Percentiles rank a stretch among this genome's conserved stretches.
Conservation (phyloP, 257 asterid species). For the Haberlea rhodopensis region DNA sequence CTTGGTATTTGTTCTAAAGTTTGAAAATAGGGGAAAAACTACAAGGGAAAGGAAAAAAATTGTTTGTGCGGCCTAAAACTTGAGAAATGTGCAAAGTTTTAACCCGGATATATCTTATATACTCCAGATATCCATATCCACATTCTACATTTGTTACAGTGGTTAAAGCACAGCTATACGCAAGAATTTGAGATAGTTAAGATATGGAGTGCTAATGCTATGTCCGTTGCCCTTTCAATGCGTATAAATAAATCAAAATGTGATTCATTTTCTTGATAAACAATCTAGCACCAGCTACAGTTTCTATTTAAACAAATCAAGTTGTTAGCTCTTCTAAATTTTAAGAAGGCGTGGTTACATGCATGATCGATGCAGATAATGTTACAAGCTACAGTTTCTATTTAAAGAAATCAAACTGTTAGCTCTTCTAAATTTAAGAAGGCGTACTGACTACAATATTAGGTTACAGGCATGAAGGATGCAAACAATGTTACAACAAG, state of each 20-base stretch:
- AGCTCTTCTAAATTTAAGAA: slow-evolving; percentile 18
- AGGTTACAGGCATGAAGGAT: neutral
- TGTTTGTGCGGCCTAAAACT: too few species aligned
- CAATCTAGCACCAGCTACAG: neutral
- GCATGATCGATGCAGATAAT: slow-evolving; percentile 1
- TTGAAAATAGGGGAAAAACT: too few species aligned
- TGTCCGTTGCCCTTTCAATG: neutral
- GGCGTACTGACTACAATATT: slow-evolving; percentile 14
- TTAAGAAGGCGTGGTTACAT: slow-evolving; percentile 10
- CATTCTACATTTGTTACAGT: too few species aligned
- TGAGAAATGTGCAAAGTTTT: too few species aligned
- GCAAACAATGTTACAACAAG: slow-evolving; percentile 15
- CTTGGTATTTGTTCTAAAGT: too few species aligned
- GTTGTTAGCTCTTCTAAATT: slow-evolving; percentile 17
- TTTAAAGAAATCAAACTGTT: slow-evolving; percentile 7
- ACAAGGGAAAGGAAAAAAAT: too few species aligned
- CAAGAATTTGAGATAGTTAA: neutral
- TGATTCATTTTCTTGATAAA: too few species aligned
- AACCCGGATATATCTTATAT: too few species aligned
- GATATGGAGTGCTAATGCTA: neutral
- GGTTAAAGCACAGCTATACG: too few species aligned
- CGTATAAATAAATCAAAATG: neutral
- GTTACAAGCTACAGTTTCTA: slow-evolving; percentile 10
- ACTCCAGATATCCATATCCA: too few species aligned
- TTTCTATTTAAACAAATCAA: slow-evolving; percentile 6